phyloP scores from a whole-genome alignment of 1,284 basidiomycete species.

The Melampsora larici-populina region DNA sequence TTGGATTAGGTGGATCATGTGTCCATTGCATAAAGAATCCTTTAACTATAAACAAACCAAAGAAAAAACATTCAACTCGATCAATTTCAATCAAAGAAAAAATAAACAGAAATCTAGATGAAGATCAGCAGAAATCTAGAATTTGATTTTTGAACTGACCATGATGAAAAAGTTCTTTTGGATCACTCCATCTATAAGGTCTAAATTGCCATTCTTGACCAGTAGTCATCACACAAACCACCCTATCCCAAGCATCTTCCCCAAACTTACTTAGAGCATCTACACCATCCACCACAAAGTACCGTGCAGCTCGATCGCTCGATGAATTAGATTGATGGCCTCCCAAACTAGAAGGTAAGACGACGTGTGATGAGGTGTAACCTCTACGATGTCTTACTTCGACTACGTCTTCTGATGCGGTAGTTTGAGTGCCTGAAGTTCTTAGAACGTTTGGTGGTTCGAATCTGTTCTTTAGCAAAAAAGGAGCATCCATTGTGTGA shows the following conservation, averaged over 20 bases:
- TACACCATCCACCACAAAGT: constrained; percentile 81
- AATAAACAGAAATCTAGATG: constrained; percentile 6
- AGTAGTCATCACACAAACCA: constrained; percentile 93
- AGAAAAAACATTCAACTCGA: constrained; percentile 41
- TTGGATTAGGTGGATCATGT: constrained; percentile 80
- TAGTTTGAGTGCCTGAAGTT: constrained; percentile 55
- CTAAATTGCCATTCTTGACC: constrained; percentile 98
- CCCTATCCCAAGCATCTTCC: constrained; percentile 86
- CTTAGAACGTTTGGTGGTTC: constrained; percentile 70
- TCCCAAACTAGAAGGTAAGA: constrained; percentile 52
- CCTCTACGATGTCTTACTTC: constrained; percentile 59
- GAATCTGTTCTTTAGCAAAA: constrained; percentile 68
- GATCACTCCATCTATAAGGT: constrained; percentile 92
- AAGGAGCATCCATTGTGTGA: too few species aligned
- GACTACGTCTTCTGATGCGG: constrained; percentile 74
- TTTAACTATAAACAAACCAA: constrained; percentile 67
- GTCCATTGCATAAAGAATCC: constrained; percentile 89
- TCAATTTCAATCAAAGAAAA: constrained; percentile 17
- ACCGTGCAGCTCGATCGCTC: constrained; percentile 57
- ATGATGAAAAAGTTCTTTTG: constrained; percentile 83
- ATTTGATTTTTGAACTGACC: too few species aligned
- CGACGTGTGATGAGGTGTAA: background rate
- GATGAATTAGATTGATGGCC: constrained; percentile 60
- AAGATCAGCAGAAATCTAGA: background rate
- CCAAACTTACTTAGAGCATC: constrained; percentile 90